Base-by-base conservation (phyloP, 2,329 filamentous ascomycete genomes). In the Aspergillus carbonarius region DNA sequence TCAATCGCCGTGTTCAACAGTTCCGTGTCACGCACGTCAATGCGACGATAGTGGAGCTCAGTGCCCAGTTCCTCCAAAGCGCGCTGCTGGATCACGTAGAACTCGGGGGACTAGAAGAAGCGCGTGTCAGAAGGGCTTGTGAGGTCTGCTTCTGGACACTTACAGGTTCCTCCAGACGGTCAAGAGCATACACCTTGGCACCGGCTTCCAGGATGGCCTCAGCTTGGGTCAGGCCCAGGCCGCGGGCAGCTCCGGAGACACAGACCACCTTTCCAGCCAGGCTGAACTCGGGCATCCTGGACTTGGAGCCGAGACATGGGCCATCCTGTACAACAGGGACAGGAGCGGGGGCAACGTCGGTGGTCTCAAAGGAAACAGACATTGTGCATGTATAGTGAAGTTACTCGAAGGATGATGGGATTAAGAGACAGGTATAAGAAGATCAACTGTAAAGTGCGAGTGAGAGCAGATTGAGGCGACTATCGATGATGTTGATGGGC, bases 161-260 rank as follows among this genome's bases (percentile, higher is more conserved):
- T 65, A 77, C 75, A 15, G 72, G 73, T 30, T 75, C 75, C 46
- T 73, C 68, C 20, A 78, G 70, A 54, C 78, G 72, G 63, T 81
- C 78, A 10, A 80, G 69, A 13, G 74, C 75, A 60, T 79, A 80
- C 18, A 79, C 76, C 56, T 66, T 89, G 34, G 91, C 90, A 18
- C 90, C 90, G 23, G 89, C 89, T 73, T 93, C 89, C 12, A 91
- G 79, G 13, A 93, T 76, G 1, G 87, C 89, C 67, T 93, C 89
- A 1, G 88, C 85, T 66, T 92, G 84, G 5, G 87, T 85, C 18
- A 93, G 76, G n/a, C 90, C 90, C 9, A 93, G 81, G 0, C 90
- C 90, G 60, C 86, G 82, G 2, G 85, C 89, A 55, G 84, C 90
- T 17, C 90, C 90, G 1, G 88, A 89, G 3, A 92, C 86, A 30